Conservation (phyloP, 164 flowering plant species). For the Houttuynia cordata region DNA sequence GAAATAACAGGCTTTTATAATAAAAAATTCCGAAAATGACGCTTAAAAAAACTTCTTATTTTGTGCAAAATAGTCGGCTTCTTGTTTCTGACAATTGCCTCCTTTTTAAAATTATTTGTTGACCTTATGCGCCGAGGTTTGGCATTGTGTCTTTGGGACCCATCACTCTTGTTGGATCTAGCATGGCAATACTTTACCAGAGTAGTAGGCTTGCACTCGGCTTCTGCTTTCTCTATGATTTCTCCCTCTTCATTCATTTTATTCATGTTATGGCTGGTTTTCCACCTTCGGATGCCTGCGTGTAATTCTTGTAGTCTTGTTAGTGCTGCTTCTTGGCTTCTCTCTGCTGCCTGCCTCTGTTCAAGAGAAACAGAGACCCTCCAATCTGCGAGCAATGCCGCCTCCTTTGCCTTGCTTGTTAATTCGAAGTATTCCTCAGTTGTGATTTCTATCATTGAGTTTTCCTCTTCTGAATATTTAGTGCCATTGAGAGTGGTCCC, state of each 20-base stretch:
- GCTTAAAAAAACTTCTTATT: constrained; percentile 17
- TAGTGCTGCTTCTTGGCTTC: constrained; percentile 22
- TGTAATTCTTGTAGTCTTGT: constrained; percentile 15
- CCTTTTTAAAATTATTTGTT: constrained; percentile 9
- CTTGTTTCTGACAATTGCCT: constrained; percentile 17
- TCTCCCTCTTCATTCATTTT: constrained; percentile 1
- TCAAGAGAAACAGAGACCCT: constrained; percentile 29
- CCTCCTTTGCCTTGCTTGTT: constrained; percentile 29
- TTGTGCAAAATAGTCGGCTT: constrained; percentile 16
- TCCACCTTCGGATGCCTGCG: constrained; percentile 6
- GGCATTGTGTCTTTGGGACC: not conserved
- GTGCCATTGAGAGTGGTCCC: constrained; percentile 20
- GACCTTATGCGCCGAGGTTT: constrained; percentile 9
- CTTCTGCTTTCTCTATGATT: constrained; percentile 3
- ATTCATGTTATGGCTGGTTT: constrained; percentile 2
- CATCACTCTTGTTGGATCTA: constrained; percentile 1
- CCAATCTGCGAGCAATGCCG: constrained; percentile 32
- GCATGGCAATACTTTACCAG: not conserved
- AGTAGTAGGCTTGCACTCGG: not conserved
- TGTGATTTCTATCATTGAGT: constrained; percentile 16
- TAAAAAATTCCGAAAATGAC: constrained; percentile 7
- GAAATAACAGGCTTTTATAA: not conserved
- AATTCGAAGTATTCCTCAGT: constrained; percentile 29
- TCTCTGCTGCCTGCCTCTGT: constrained; percentile 31
- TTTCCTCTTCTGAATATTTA: constrained; percentile 12